Evolutionary conservation across 2,329 filamentous ascomycete genomes (phyloP).

Genomic region (Fonsecaea multimorphosa): DNA sequence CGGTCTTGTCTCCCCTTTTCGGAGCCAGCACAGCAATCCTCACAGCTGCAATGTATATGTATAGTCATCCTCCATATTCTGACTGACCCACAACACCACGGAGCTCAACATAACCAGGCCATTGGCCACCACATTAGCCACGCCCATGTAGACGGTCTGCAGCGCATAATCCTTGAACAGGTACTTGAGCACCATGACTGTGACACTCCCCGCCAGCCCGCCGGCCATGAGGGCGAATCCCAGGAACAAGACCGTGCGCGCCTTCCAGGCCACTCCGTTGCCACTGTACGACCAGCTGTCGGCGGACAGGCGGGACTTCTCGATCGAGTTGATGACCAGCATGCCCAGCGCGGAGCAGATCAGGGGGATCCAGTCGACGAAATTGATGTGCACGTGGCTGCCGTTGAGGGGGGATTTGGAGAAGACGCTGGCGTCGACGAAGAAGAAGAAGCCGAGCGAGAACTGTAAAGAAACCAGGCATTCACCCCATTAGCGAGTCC

Average conservation of each 20-base stretch:
- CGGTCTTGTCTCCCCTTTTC: neutral
- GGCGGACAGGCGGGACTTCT: slow-evolving; percentile 68
- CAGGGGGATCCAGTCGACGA: slow-evolving; percentile 74
- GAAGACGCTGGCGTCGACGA: slow-evolving; percentile 70
- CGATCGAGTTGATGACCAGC: slow-evolving; percentile 75
- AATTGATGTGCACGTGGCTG: slow-evolving; percentile 68
- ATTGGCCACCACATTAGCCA: slow-evolving; percentile 70
- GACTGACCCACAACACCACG: slow-evolving; percentile 70
- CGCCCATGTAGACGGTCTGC: slow-evolving; percentile 70
- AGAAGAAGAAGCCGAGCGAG: slow-evolving; percentile 71
- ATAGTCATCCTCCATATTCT: slow-evolving; percentile 76
- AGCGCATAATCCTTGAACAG: slow-evolving; percentile 64
- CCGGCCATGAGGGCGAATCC: slow-evolving; percentile 73
- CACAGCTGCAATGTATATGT: slow-evolving; percentile 71
- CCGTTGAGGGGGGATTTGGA: slow-evolving; percentile 68
- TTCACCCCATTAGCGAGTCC: neutral
- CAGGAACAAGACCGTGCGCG: slow-evolving; percentile 70
- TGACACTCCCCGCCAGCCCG: slow-evolving; percentile 70
- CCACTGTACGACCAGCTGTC: slow-evolving; percentile 71
- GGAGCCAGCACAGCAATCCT: slow-evolving; percentile 19
- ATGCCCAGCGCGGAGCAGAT: slow-evolving; percentile 73
- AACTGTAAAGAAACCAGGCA: slow-evolving; percentile 56
- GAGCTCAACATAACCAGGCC: slow-evolving; percentile 71
- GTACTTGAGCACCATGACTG: slow-evolving; percentile 72
- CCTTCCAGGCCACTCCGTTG: slow-evolving; percentile 73